These are phyloP conservation scores for Neocucurbitaria cava DNA, from an alignment of 2,329 filamentous ascomycete species.

Conservation along the genomic window DNA sequence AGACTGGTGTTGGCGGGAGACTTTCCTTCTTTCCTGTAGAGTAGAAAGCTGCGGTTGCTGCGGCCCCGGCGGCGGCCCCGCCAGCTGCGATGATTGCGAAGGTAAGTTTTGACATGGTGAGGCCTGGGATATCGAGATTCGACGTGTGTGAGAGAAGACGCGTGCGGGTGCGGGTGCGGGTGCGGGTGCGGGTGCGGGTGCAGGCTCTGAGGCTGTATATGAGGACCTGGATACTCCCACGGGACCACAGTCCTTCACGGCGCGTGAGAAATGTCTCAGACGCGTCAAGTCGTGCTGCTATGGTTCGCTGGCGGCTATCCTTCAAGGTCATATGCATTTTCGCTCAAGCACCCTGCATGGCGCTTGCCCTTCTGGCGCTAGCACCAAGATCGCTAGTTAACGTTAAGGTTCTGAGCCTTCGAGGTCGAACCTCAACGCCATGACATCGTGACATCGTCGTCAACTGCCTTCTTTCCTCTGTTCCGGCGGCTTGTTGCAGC, in stretches of 20 bases:
- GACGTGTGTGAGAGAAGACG: not conserved
- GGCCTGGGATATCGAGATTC: not conserved
- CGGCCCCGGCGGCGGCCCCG: slow-evolving; percentile 57
- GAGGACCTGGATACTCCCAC: slow-evolving; percentile 6
- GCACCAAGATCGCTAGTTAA: slow-evolving; percentile 3
- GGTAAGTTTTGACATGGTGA: slow-evolving; percentile 59
- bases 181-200: too few relatives aligned
- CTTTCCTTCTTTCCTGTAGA: slow-evolving; percentile 43
- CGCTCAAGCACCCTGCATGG: slow-evolving; percentile 17
- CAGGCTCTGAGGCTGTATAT: slow-evolving; percentile 22
- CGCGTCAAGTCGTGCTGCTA: slow-evolving; percentile 39
- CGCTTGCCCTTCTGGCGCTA: slow-evolving; percentile 23
- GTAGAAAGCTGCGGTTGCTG: slow-evolving; percentile 56
- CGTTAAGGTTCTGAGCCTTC: slow-evolving; percentile 14
- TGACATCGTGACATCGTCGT: not conserved
- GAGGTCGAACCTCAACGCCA: slow-evolving; percentile 12
- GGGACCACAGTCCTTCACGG: slow-evolving; percentile 37
- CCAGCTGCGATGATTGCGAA: slow-evolving; percentile 58
- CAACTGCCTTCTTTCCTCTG: not conserved
- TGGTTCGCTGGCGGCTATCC: slow-evolving; percentile 39
- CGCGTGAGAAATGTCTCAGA: slow-evolving; percentile 47
- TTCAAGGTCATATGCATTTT: slow-evolving; percentile 37
- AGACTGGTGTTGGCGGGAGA: slow-evolving; percentile 29
- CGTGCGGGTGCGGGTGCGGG: too few relatives aligned
- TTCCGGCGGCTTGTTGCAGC: not conserved